Conservation (phyloP, 768 basidiomycete genomes). For the Tubosaeta brunneosetosa region DNA sequence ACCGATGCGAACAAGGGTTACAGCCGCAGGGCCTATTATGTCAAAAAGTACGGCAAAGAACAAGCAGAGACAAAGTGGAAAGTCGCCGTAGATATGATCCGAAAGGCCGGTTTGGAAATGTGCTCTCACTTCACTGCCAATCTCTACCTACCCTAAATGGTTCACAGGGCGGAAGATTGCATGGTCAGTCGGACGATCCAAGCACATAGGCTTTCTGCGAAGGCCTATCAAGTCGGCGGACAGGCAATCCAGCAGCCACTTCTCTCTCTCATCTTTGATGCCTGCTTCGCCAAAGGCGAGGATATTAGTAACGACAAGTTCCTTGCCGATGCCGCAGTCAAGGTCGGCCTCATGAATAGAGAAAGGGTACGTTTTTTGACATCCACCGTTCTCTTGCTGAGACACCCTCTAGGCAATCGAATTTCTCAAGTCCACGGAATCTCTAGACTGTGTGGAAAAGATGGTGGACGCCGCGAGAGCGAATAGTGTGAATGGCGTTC, state of each 20-base stretch:
- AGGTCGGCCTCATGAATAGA: slow-evolving; percentile 37
- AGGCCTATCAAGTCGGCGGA: slow-evolving; percentile 40
- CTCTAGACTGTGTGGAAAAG: slow-evolving; percentile 36
- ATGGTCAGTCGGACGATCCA: slow-evolving; percentile 36
- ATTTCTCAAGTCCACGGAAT: slow-evolving; percentile 40
- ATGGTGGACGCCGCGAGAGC: slow-evolving; percentile 38
- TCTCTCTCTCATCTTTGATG: slow-evolving; percentile 36
- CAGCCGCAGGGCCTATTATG: slow-evolving; percentile 21
- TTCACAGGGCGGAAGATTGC: slow-evolving; percentile 35
- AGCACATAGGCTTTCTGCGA: slow-evolving; percentile 42
- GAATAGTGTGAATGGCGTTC: slow-evolving; percentile 48
- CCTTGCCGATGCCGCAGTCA: slow-evolving; percentile 36
- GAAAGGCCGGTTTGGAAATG: slow-evolving; percentile 26
- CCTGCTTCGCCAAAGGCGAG: slow-evolving; percentile 36
- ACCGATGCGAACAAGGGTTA: slow-evolving; percentile 17
- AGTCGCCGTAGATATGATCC: slow-evolving; percentile 25
- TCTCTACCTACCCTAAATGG: neutral
- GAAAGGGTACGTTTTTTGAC: slow-evolving; percentile 29
- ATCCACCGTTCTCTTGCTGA: neutral
- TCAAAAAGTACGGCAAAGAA: slow-evolving; percentile 26
- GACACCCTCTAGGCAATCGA: slow-evolving; percentile 28
- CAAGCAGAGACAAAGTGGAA: slow-evolving; percentile 26
- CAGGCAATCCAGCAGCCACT: slow-evolving; percentile 36
- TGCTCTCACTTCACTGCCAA: neutral
- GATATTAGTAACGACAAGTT: slow-evolving; percentile 35